These are phyloP conservation scores for Schizochytrium sp. DNA, from an alignment of 108 stramenopile genomes.

Conservation along the genomic window DNA sequence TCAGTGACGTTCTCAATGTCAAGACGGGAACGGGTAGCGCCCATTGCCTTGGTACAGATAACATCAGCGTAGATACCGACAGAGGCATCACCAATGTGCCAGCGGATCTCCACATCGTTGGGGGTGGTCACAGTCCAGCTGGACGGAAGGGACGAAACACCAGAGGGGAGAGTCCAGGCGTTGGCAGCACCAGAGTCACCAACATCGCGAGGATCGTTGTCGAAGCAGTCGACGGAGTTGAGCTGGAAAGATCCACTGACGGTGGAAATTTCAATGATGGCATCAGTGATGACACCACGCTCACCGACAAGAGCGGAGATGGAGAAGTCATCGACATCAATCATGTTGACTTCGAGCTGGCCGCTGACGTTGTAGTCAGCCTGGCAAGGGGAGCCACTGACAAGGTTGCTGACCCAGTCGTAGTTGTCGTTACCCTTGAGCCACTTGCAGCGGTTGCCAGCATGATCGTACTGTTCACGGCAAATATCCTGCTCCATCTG, in stretches of 20 bases:
- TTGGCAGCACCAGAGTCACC: neutral
- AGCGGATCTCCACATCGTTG: slow-evolving; percentile 50
- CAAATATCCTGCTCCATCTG: neutral
- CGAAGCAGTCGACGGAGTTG: slow-evolving; percentile 54
- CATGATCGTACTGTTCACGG: slow-evolving; percentile 7
- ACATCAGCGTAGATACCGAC: neutral
- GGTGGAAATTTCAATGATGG: neutral
- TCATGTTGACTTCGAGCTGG: slow-evolving; percentile 21
- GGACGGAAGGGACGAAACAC: neutral
- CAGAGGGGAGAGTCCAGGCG: neutral
- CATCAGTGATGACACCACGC: neutral
- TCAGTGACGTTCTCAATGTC: slow-evolving; percentile 4
- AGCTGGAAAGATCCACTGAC: neutral
- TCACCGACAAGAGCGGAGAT: neutral
- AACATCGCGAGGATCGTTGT: slow-evolving; percentile 36
- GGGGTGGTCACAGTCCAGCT: neutral
- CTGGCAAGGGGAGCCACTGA: slow-evolving; percentile 41
- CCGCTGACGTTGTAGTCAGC: slow-evolving; percentile 42
- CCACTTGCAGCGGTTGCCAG: slow-evolving; percentile 45
- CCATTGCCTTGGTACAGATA: slow-evolving; percentile 5
- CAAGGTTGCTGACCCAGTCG: neutral
- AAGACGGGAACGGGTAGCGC: slow-evolving; percentile 18
- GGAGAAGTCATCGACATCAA: neutral
- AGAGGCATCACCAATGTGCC: neutral
- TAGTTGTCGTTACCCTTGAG: slow-evolving; percentile 21